Percentiles rank a stretch among this genome's conserved stretches.
Conservation (phyloP, 2,329 filamentous ascomycete species). For the Sporothrix curviconia region DNA sequence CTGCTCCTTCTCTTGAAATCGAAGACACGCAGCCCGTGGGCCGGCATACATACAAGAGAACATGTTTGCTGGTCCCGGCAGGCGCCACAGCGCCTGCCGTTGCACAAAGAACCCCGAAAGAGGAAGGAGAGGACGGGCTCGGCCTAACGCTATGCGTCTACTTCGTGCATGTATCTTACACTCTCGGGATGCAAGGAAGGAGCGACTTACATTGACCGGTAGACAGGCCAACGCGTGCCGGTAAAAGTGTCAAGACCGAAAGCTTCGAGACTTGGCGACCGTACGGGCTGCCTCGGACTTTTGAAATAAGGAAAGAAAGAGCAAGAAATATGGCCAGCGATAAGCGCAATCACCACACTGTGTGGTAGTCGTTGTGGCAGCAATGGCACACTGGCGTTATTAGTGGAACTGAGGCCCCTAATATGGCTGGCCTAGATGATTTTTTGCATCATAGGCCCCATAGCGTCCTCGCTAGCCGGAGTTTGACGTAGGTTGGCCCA, state of each 20-base stretch:
- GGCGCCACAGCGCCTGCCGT: slow-evolving; percentile 3
- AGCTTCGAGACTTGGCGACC: not conserved
- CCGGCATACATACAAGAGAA: too few relatives aligned
- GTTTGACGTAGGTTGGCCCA: slow-evolving; percentile 11
- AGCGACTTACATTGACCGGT: not conserved
- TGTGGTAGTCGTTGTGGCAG: not conserved
- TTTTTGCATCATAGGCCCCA: not conserved
- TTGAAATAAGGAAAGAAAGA: not conserved
- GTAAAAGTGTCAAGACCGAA: not conserved
- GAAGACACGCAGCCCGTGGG: too few relatives aligned
- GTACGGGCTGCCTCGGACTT: not conserved
- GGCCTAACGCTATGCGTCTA: not conserved
- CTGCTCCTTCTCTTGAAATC: too few relatives aligned
- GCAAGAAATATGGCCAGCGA: not conserved
- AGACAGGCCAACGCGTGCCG: not conserved
- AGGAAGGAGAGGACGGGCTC: slow-evolving; percentile 4
- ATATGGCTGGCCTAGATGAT: not conserved
- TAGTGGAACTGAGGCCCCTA: not conserved
- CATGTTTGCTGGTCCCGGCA: too few relatives aligned
- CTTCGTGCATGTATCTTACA: too few relatives aligned
- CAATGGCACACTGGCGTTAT: not conserved
- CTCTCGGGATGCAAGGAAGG: not conserved
- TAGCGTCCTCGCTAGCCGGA: slow-evolving; percentile 9
- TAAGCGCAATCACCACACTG: slow-evolving; percentile 1
- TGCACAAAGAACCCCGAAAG: slow-evolving; percentile 2